Conservation (phyloP, 1,284 basidiomycete genomes). For the Malassezia nana region DNA sequence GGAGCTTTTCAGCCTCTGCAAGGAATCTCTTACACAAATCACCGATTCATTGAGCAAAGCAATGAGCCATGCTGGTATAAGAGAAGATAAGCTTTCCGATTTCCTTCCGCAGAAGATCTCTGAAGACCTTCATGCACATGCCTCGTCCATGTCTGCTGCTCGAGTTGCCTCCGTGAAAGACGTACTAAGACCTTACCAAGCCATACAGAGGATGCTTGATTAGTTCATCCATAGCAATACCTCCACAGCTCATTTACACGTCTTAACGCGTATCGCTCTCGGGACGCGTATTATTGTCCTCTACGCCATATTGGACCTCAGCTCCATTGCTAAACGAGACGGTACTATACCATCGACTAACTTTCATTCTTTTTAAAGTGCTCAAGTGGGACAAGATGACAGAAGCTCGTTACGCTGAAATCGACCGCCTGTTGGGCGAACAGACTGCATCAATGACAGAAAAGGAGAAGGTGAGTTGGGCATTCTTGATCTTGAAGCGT, state of each 20-base stretch:
- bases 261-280: not conserved
- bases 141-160: not conserved
- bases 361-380: no score
- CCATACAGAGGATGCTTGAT: not conserved
- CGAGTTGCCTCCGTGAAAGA: not conserved
- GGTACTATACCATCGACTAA: no score
- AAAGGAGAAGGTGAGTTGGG: conserved; percentile 19
- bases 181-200: not conserved
- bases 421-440: conserved; percentile 15
- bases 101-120: not conserved
- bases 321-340: no score
- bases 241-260: not conserved
- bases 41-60: not conserved
- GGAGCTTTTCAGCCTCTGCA: not conserved
- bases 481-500: not conserved
- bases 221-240: not conserved
- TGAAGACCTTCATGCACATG: not conserved
- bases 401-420: conserved; percentile 7
- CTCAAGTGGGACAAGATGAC: conserved; percentile 2
- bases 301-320: no score
- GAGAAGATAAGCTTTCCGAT: not conserved
- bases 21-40: not conserved
- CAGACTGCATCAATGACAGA: conserved; percentile 6
- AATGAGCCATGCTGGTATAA: not conserved
- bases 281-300: no score